Conservation (phyloP, 1,284 basidiomycete species). For the Rhodotorula sp. region DNA sequence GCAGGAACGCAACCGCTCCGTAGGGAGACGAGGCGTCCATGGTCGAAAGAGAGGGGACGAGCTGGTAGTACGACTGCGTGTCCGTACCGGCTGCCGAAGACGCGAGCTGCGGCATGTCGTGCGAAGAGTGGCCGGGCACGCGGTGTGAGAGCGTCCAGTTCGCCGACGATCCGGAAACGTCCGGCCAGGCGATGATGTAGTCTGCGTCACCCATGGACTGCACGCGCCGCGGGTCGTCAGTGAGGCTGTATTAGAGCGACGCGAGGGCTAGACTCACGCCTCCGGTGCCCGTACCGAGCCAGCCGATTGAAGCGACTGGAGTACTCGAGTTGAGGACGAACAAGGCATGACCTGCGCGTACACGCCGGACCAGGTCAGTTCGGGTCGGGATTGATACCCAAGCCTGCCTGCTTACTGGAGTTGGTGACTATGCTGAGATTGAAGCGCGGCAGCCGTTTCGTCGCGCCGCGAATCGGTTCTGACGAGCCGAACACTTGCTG, state of each 20-base stretch:
- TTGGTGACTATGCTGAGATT: conserved; percentile 27
- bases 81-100: background rate
- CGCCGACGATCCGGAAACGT: background rate
- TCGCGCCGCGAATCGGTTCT: background rate
- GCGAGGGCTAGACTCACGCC: background rate
- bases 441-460: conserved; percentile 11
- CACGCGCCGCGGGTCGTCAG: too few relatives aligned
- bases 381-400: background rate
- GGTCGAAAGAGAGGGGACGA: conserved; percentile 26
- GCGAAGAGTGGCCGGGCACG: background rate
- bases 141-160: conserved; percentile 34
- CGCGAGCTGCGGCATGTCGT: conserved; percentile 14
- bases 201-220: conserved; percentile 32
- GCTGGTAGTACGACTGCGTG: conserved; percentile 19
- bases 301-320: background rate
- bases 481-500: background rate
- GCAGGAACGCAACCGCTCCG: conserved; percentile 23
- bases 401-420: conserved; percentile 11
- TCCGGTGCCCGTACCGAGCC: conserved; percentile 20
- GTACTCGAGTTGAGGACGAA: conserved; percentile 18
- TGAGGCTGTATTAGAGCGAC: too few relatives aligned
- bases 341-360: conserved; percentile 18
- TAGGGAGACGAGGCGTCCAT: conserved; percentile 10
- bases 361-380: background rate
- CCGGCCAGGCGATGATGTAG: conserved; percentile 34